phyloP scores from a whole-genome alignment of 192 early-diverging fungal species.

The Phlyctochytrium planicorne region DNA sequence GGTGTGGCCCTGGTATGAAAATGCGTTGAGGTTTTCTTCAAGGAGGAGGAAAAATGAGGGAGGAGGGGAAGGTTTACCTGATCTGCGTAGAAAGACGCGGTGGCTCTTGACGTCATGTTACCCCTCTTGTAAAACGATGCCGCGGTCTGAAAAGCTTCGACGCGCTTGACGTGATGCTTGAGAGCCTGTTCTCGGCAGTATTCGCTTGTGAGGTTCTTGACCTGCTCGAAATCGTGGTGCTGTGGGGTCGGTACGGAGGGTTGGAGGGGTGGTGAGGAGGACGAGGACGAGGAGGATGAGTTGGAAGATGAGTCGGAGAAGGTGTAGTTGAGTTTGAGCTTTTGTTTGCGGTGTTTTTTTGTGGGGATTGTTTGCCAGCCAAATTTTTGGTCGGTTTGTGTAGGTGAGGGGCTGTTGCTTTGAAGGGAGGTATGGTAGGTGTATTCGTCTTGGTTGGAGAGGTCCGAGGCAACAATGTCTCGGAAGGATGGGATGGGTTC shows the following conservation, averaged over 20 bases:
- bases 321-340: too few relatives aligned
- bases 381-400: too few relatives aligned
- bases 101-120: slow-evolving; percentile 12
- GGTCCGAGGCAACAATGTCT: background rate
- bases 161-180: slow-evolving; percentile 6
- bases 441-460: background rate
- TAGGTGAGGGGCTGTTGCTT: background rate
- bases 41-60: background rate
- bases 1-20: slow-evolving; percentile 8
- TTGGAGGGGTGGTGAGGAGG: background rate
- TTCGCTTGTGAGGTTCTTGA: background rate
- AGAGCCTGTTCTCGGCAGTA: slow-evolving; percentile 13
- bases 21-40: background rate
- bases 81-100: slow-evolving; percentile 26
- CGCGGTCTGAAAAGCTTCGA: slow-evolving; percentile 19
- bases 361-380: too few relatives aligned
- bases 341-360: too few relatives aligned
- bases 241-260: background rate
- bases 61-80: slow-evolving; percentile 2
- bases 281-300: background rate
- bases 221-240: background rate
- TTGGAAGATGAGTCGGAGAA: background rate
- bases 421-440: background rate
- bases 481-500: background rate
- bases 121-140: slow-evolving; percentile 19